Evolutionary conservation across 176 grass and related monocot genomes (phyloP).

Genomic region (Carex littledalei): DNA sequence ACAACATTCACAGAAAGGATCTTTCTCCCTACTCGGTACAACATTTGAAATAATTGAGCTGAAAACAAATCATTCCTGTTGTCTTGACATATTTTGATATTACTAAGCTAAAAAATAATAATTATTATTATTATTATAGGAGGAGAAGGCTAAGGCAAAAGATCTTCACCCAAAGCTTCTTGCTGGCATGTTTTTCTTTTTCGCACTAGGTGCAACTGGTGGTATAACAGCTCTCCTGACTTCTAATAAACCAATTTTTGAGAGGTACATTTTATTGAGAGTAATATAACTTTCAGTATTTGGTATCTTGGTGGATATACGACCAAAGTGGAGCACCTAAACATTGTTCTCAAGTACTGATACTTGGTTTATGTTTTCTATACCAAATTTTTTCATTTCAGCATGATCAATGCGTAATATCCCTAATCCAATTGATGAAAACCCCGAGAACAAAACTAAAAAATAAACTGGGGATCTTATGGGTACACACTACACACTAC

Average conservation of each 20-base stretch:
- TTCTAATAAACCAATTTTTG: constrained; percentile 78
- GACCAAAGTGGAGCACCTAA: background rate
- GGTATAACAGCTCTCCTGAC: constrained; percentile 83
- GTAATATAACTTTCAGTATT: background rate
- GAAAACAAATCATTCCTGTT: background rate
- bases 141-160: constrained; percentile 90
- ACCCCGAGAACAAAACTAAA: background rate
- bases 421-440: background rate
- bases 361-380: background rate
- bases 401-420: background rate
- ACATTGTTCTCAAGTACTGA: background rate
- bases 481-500: background rate
- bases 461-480: background rate
- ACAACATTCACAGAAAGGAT: background rate
- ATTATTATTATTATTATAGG: constrained; percentile 48
- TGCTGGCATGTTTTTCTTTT: constrained; percentile 97
- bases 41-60: background rate
- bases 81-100: background rate
- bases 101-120: background rate
- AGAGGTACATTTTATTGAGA: constrained; percentile 51
- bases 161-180: constrained; percentile 92
- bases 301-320: background rate
- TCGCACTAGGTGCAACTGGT: constrained; percentile 68
- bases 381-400: background rate
- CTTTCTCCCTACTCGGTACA: background rate